Percentiles rank a stretch among this genome's conserved stretches.
phyloP scores from a whole-genome alignment of 768 basidiomycete species.

The Rhodosporidiobolus odoratus region DNA sequence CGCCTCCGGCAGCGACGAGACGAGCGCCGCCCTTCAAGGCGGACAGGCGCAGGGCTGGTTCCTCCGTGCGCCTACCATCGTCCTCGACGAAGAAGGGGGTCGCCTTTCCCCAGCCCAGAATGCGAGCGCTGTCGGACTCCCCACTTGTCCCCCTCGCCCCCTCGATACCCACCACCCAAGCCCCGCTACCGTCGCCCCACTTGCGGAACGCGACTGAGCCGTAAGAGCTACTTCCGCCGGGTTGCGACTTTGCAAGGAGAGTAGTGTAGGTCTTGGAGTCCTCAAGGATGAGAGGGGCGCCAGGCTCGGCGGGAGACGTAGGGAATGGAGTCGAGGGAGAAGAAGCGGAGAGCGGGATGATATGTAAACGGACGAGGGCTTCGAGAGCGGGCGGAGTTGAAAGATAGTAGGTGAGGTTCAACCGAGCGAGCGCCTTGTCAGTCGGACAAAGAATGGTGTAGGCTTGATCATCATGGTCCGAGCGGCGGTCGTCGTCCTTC shows the following conservation, averaged over 20 bases:
- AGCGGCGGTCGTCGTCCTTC: background rate
- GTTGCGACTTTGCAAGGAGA: slow-evolving; percentile 50
- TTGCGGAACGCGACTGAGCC: slow-evolving; percentile 76
- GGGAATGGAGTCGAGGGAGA: slow-evolving; percentile 39
- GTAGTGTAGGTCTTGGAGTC: slow-evolving; percentile 71
- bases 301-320: slow-evolving; percentile 38
- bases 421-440: slow-evolving; percentile 81
- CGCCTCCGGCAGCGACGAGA: slow-evolving; percentile 65
- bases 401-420: slow-evolving; percentile 62
- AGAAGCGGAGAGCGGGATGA: slow-evolving; percentile 27
- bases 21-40: slow-evolving; percentile 53
- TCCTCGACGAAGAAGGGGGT: slow-evolving; percentile 48
- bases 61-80: slow-evolving; percentile 54
- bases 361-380: slow-evolving; percentile 23
- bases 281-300: slow-evolving; percentile 60
- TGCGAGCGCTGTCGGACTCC: slow-evolving; percentile 49
- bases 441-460: slow-evolving; percentile 90
- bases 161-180: slow-evolving; percentile 51
- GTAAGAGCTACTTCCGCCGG: slow-evolving; percentile 58
- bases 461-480: slow-evolving; percentile 44
- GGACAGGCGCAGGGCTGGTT: slow-evolving; percentile 68
- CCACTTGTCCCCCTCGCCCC: slow-evolving; percentile 48
- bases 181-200: slow-evolving; percentile 43
- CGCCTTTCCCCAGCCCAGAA: slow-evolving; percentile 48
- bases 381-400: slow-evolving; percentile 15